These are phyloP conservation scores for Metschnikowia lachancei DNA, from an alignment of 805 yeast genomes.

Conservation along the genomic window DNA sequence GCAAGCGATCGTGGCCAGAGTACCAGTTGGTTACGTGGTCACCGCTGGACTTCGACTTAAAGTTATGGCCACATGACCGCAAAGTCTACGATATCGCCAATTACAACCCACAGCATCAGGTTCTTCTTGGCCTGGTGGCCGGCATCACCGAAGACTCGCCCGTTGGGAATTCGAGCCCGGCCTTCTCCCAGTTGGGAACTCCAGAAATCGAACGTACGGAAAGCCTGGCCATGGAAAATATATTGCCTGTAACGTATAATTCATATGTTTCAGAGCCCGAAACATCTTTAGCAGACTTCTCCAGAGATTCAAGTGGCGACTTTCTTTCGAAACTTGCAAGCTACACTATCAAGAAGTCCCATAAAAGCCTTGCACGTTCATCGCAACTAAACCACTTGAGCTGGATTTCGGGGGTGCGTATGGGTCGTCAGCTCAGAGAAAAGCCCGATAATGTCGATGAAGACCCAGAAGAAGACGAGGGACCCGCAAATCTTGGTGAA, in stretches of 20 bases:
- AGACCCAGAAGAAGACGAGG: constrained; percentile 25
- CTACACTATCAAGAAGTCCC: constrained; percentile 36
- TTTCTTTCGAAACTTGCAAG: constrained; percentile 37
- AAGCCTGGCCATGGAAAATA: constrained; percentile 2
- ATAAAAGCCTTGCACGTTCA: constrained; percentile 34
- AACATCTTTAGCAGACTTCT: constrained; percentile 31
- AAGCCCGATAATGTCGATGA: constrained; percentile 5
- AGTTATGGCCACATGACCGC: constrained; percentile 69
- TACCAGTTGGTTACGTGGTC: constrained; percentile 95
- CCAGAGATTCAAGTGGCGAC: constrained; percentile 32
- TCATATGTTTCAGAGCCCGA: constrained; percentile 41
- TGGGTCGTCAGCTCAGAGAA: constrained; percentile 50
- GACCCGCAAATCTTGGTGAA: constrained; percentile 74
- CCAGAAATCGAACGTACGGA: constrained; percentile 12
- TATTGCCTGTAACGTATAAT: constrained; percentile 23
- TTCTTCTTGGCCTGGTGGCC: constrained; percentile 18
- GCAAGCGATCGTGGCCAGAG: constrained; percentile 65
- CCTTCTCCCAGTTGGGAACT: constrained; percentile 2
- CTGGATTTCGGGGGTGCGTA: constrained; percentile 91
- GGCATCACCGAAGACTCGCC: neutral
- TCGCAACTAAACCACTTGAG: constrained; percentile 65
- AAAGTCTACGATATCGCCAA: constrained; percentile 36
- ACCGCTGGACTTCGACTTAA: constrained; percentile 71
- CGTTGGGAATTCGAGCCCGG: neutral
- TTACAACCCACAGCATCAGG: constrained; percentile 36